Evolutionary conservation across 2,329 filamentous ascomycete species (phyloP).

Genomic region (Fusarium sp.): DNA sequence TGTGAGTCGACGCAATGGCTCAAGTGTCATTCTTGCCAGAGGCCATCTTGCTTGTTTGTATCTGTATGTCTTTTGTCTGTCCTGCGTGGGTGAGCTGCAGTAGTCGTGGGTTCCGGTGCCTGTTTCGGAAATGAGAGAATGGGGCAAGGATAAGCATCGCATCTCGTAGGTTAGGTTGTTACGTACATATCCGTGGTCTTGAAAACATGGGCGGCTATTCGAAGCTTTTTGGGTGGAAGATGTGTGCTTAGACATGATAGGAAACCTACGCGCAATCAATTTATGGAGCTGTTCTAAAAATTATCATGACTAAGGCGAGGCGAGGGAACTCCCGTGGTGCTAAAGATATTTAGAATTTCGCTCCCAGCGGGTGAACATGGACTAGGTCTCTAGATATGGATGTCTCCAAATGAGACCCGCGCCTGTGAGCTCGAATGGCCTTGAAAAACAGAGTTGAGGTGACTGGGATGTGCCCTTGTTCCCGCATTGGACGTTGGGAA

Average conservation of each 20-base stretch:
- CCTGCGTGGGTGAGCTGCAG: conserved; percentile 38
- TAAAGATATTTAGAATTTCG: conserved; percentile 20
- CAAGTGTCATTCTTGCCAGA: not conserved
- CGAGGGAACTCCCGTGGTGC: conserved; percentile 33
- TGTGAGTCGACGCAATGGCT: conserved; percentile 3
- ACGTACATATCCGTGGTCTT: not conserved
- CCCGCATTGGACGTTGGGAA: not conserved
- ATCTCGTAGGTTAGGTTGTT: conserved; percentile 5
- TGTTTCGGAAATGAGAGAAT: conserved; percentile 16
- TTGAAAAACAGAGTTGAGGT: not conserved
- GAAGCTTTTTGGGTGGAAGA: not conserved
- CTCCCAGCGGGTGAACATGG: conserved; percentile 4
- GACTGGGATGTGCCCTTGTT: not conserved
- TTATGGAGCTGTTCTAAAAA: conserved; percentile 16
- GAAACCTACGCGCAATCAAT: not conserved
- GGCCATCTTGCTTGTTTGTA: not conserved
- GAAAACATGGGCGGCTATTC: conserved; percentile 7
- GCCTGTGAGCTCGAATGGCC: not conserved
- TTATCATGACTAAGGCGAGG: conserved; percentile 3
- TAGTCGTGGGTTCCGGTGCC: conserved; percentile 23
- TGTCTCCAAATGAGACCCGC: not conserved
- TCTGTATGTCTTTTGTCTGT: conserved; percentile 12
- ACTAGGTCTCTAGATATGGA: not conserved
- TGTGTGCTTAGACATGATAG: not conserved
- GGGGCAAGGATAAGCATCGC: conserved; percentile 11